phyloP scores from a whole-genome alignment of 768 basidiomycete species.

The Podaxis sp. region DNA sequence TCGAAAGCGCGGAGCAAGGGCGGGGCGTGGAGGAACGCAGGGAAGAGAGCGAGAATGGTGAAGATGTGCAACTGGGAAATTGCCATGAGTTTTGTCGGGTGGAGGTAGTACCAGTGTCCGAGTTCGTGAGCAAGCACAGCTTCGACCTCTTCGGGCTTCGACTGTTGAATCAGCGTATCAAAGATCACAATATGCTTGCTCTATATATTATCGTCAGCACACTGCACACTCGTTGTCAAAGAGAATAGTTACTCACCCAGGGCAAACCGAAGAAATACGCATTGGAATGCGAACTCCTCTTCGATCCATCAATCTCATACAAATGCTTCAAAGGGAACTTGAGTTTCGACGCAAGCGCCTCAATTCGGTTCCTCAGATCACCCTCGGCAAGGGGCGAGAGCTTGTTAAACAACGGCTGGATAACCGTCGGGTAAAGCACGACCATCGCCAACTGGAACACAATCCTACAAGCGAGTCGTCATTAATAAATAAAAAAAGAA shows the following conservation, averaged over 20 bases:
- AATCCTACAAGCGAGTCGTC: slow-evolving; percentile 45
- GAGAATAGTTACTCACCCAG: slow-evolving; percentile 54
- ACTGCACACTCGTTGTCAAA: not conserved
- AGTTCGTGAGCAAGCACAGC: slow-evolving; percentile 95
- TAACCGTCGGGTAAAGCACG: slow-evolving; percentile 78
- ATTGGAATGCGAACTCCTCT: slow-evolving; percentile 92
- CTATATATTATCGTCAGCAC: slow-evolving; percentile 31
- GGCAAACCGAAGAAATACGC: slow-evolving; percentile 99
- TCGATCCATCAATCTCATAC: slow-evolving; percentile 97
- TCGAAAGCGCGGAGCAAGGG: slow-evolving; percentile 80
- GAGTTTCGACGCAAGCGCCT: slow-evolving; percentile 74
- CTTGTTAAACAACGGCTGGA: slow-evolving; percentile 98
- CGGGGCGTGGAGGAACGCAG: slow-evolving; percentile 83
- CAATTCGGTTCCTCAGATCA: slow-evolving; percentile 76
- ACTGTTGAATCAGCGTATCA: slow-evolving; percentile 93
- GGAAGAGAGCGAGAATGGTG: slow-evolving; percentile 82
- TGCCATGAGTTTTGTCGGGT: slow-evolving; percentile 86
- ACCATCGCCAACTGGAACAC: slow-evolving; percentile 84
- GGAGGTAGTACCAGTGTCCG: slow-evolving; percentile 93
- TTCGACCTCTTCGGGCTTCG: slow-evolving; percentile 89
- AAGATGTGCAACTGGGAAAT: slow-evolving; percentile 89
- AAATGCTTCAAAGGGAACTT: slow-evolving; percentile 93
- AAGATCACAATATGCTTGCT: slow-evolving; percentile 96
- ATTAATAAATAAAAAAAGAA: not conserved
- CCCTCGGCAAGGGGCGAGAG: slow-evolving; percentile 82